Evolutionary conservation across 768 basidiomycete genomes (phyloP), one percentile per base, ranked within the genome.

Genomic region (Agrocybe praecox): DNA sequence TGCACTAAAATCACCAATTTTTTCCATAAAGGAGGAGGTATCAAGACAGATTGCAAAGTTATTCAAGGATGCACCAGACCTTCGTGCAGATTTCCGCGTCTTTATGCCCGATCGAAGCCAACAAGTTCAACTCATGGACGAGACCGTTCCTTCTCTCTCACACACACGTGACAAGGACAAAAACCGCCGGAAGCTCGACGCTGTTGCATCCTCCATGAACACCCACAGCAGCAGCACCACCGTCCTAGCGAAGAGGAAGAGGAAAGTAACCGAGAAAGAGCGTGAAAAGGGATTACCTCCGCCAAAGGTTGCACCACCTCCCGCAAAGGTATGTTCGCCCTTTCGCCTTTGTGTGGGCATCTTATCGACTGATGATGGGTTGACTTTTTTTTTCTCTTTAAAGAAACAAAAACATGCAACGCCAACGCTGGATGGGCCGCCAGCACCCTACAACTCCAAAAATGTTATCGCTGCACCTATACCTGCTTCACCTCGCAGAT

Each of bases 41-140:
- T 84, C 87, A 6, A 79, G 78, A 24, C 85, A 86, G 62, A 88
- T 92, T 36, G 83, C 84, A 18, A 74, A 75, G 46, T 72, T 92
- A 11, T 91, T 93, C 74, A 86, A 87, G 58, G 87, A 92, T 62
- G 86, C 84, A 9, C 87, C 88, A 0, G 90, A 92, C 68, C 69
- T 93, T 34, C 80, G 87, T 40, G 79, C 83, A 46, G 89, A 90
- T 58, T 92, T 93, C 62, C 79, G 83, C 24, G 79, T 88, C 52
- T 92, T 92, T 70, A 82, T 92, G 77, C 88, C 89, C 0, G 86
- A 83, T 65, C 75, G 78, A 65, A 77, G 73, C 49, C 84, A 81
- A 52, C 74, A n/a, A n/a, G n/a, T n/a, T n/a, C n/a, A 75, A 56
- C 63, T 79, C 36, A 68, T 83, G 18, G 82, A 84, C 46, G 84